Base-by-base conservation (phyloP, 257 asterid species). In the Misopates orontium region DNA sequence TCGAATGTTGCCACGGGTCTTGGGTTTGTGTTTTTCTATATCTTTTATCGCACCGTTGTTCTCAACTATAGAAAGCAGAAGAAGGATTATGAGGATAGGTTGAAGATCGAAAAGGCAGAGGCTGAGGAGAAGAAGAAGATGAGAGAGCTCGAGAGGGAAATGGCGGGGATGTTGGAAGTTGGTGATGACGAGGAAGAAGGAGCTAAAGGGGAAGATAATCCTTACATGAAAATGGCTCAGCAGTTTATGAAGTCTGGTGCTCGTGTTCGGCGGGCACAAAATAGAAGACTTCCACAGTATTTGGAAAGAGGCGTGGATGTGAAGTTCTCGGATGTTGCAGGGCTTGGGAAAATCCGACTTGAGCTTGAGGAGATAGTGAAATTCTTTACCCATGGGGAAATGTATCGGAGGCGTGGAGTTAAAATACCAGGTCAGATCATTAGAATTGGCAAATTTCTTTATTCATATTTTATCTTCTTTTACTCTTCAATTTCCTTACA, bases 341-440 rank as follows among this genome's bases (percentile, higher is more conserved):
- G 98, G 74, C 97, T 93, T 61, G 98, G 98, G 68, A 93, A 89
- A 78, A 93, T 93, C 49, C 76, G 97, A 53, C 88, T 85, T 59
- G 98, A 93, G 87, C 98, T 93, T 70, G 98, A 93, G 79, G 98
- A 93, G 88, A 74, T 93, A 68, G 98, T 93, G 66, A 89, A 93
- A 74, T 93, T 93, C 84, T 93, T 93, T 69, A 93, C 98, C n/a
- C 98, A 93, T 24, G 96, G 96, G 60, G 98, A 93, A 60, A 87
- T 87, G 86, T 93, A 93, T 54, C 87, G 97, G 19, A 82, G 98
- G 79, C 92, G 98, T 72, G 98, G 98, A 56, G 91, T 93, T 63
- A 90, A 77, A 75, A 93, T 93, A 78, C 98, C 98, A 40, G 97
- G 98, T 93, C 23, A 73, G 82, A n/a, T 74, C 69, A 20, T 56